These are phyloP conservation scores for Ceratocystiopsis sp. DNA, from an alignment of 2,329 filamentous ascomycete genomes.

Conservation along the genomic window DNA sequence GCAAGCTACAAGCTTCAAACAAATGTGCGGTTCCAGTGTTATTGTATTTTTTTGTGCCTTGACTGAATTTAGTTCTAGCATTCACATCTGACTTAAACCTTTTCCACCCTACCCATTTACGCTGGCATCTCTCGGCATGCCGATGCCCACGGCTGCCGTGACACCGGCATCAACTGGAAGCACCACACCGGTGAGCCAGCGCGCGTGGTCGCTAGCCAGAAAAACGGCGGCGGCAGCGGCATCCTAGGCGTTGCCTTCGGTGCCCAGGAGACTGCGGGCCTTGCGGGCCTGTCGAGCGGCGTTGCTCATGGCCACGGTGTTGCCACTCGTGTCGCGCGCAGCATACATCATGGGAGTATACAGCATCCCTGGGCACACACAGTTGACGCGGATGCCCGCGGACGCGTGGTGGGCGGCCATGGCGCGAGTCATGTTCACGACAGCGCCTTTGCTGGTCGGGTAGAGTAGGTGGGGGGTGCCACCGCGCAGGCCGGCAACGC, in stretches of 20 bases:
- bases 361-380: slow-evolving; percentile 29
- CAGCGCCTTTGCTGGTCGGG: slow-evolving; percentile 29
- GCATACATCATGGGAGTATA: slow-evolving; percentile 28
- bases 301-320: slow-evolving; percentile 1
- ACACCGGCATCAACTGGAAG: slow-evolving; percentile 4
- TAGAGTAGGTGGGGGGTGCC: slow-evolving; percentile 28
- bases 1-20: too few species aligned
- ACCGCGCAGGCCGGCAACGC: slow-evolving; percentile 37
- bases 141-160: slow-evolving; percentile 3
- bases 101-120: background rate
- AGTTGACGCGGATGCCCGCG: slow-evolving; percentile 30
- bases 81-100: too few species aligned
- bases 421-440: slow-evolving; percentile 33
- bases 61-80: background rate
- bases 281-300: slow-evolving; percentile 2
- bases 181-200: slow-evolving; percentile 6
- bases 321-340: background rate
- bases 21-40: background rate
- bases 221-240: slow-evolving; percentile 4
- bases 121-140: slow-evolving; percentile 4
- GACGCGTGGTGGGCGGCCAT: slow-evolving; percentile 32
- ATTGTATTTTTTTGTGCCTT: too few species aligned
- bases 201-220: slow-evolving; percentile 5
- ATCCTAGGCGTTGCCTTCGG: slow-evolving; percentile 6
- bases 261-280: slow-evolving; percentile 5